These are phyloP conservation scores for Tetrahymena thermophila DNA, from an alignment of 73 alveolate genomes.

Conservation along the genomic window DNA sequence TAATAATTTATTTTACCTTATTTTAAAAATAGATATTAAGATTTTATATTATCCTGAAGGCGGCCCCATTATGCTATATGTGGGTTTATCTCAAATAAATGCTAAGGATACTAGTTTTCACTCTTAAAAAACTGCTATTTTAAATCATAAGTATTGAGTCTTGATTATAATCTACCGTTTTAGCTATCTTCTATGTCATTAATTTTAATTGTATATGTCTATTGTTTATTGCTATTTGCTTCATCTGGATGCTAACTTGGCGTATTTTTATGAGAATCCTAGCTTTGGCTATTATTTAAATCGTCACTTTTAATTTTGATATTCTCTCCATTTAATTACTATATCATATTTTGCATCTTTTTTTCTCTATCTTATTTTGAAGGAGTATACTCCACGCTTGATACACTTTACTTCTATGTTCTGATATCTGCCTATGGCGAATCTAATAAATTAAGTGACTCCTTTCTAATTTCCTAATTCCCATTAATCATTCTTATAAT, in stretches of 20 bases:
- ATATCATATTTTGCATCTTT: not conserved
- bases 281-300: not conserved
- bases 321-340: not conserved
- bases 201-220: not conserved
- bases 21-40: not conserved
- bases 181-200: not conserved
- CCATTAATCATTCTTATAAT: not conserved
- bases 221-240: not conserved
- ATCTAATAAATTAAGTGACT: not conserved
- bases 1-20: not conserved
- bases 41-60: not conserved
- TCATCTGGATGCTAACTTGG: not conserved
- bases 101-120: not conserved
- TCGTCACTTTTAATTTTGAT: not conserved
- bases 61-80: not conserved
- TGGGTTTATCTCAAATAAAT: not conserved
- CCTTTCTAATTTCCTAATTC: not conserved
- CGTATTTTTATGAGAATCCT: not conserved
- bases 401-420: not conserved
- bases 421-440: not conserved
- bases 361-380: not conserved
- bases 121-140: not conserved
- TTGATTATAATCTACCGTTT: not conserved
- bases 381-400: not conserved
- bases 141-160: not conserved